These are phyloP conservation scores for Boletus edulis DNA, from an alignment of 768 basidiomycete genomes.

Conservation along the genomic window DNA sequence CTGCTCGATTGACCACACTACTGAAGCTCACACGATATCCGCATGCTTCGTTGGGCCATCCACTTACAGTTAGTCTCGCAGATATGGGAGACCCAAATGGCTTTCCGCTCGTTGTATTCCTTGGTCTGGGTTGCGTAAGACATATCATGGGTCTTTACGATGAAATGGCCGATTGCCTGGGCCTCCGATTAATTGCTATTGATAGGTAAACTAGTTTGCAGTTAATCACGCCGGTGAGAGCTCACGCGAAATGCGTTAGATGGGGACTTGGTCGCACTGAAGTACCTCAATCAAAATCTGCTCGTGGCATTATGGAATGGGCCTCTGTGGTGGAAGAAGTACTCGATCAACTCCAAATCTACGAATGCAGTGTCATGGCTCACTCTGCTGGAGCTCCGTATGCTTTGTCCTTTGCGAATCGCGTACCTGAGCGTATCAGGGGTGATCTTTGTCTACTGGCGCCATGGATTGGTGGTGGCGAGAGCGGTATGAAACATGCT, in stretches of 20 bases:
- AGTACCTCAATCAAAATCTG: slow-evolving; percentile 56
- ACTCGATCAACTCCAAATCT: slow-evolving; percentile 73
- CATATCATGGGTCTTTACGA: slow-evolving; percentile 96
- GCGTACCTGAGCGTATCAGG: slow-evolving; percentile 66
- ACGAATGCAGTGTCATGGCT: slow-evolving; percentile 85
- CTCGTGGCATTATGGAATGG: slow-evolving; percentile 88
- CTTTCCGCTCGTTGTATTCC: slow-evolving; percentile 85
- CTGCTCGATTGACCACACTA: slow-evolving; percentile 79
- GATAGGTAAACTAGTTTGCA: slow-evolving; percentile 61
- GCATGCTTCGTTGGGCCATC: slow-evolving; percentile 71
- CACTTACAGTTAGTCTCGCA: slow-evolving; percentile 86
- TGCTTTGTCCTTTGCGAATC: slow-evolving; percentile 84
- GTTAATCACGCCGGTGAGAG: neutral
- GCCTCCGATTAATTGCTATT: slow-evolving; percentile 87
- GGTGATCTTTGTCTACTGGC: slow-evolving; percentile 89
- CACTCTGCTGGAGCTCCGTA: slow-evolving; percentile 97
- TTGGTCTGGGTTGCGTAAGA: slow-evolving; percentile 91
- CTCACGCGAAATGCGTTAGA: slow-evolving; percentile 37
- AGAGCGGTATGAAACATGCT: slow-evolving; percentile 62
- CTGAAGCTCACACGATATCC: slow-evolving; percentile 76
- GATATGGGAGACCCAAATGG: slow-evolving; percentile 88
- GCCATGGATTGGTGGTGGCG: slow-evolving; percentile 94
- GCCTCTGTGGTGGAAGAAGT: slow-evolving; percentile 88
- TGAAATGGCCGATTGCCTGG: slow-evolving; percentile 88
- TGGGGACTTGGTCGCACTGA: slow-evolving; percentile 94